These are phyloP conservation scores for Allomyces macrogynus DNA, from an alignment of 192 early-diverging fungal species.

Conservation along the genomic window DNA sequence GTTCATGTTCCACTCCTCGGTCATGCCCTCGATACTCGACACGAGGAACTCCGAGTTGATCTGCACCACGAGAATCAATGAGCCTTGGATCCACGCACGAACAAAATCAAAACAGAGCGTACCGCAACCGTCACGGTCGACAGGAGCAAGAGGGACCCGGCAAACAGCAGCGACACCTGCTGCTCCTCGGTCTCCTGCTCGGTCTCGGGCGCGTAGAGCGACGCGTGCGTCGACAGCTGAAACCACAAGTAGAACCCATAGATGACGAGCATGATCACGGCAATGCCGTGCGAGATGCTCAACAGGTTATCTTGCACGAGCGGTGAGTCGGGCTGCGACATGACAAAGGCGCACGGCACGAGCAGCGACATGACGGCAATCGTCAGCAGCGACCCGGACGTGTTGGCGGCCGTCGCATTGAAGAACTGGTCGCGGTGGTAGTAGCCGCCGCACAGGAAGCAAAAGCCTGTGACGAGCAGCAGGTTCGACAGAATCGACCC, in stretches of 20 bases:
- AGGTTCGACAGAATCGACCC: conserved; percentile 85
- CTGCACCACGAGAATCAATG: conserved; percentile 12
- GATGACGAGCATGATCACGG: conserved; percentile 45
- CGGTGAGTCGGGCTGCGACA: no score
- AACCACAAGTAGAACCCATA: conserved; percentile 56
- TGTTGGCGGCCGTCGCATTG: conserved; percentile 49
- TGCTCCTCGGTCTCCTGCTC: conserved; percentile 28
- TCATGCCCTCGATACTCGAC: conserved; percentile 40
- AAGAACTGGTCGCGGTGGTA: conserved; percentile 41
- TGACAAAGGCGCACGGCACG: conserved; percentile 17
- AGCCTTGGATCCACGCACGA: conserved; percentile 11
- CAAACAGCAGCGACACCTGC: conserved; percentile 30
- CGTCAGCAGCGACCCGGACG: conserved; percentile 39
- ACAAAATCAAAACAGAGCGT: conserved; percentile 42
- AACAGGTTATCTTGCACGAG: conserved; percentile 18
- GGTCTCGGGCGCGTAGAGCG: conserved; percentile 13
- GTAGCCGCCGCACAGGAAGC: conserved; percentile 65
- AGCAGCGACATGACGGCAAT: conserved; percentile 43
- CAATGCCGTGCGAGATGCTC: conserved; percentile 39
- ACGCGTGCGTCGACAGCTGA: conserved; percentile 69
- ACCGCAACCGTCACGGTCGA: conserved; percentile 51
- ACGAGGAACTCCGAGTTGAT: not conserved
- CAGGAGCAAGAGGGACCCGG: conserved; percentile 29
- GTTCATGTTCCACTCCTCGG: conserved; percentile 38
- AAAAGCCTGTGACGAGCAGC: conserved; percentile 68